These are phyloP conservation scores for Fusarium odoratissimum DNA, from an alignment of 2,329 filamentous ascomycete species.

Conservation along the genomic window DNA sequence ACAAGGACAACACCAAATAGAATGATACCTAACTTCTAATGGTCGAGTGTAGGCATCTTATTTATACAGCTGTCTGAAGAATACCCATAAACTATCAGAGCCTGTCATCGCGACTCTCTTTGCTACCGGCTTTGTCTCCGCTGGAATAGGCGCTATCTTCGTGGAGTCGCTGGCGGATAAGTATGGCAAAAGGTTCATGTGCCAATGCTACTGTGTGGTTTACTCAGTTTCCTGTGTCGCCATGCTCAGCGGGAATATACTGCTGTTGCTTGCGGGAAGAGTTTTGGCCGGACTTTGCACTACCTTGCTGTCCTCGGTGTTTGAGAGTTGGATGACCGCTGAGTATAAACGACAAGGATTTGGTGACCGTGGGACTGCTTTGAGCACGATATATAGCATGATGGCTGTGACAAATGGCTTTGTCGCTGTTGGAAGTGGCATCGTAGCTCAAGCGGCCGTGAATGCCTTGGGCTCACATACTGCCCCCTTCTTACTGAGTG, in stretches of 20 bases:
- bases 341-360: neutral
- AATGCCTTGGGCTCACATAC: neutral
- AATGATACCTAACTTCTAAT: accelerated
- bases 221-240: neutral
- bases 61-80: neutral
- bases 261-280: neutral
- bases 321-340: neutral
- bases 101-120: neutral
- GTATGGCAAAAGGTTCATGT: neutral
- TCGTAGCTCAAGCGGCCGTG: neutral
- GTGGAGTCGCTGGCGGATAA: neutral
- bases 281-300: neutral
- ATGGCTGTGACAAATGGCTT: neutral
- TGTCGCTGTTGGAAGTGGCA: neutral
- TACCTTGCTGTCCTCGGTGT: neutral
- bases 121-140: neutral
- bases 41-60: neutral
- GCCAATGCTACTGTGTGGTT: neutral
- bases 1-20: accelerated
- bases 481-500: neutral
- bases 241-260: accelerated
- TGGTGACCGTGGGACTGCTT: accelerated
- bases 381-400: neutral
- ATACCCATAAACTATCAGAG: neutral
- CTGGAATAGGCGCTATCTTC: neutral